Evolutionary conservation across 495 filamentous ascomycete species (phyloP), one percentile per base, ranked within the genome.

Genomic region (Tuber borchii): DNA sequence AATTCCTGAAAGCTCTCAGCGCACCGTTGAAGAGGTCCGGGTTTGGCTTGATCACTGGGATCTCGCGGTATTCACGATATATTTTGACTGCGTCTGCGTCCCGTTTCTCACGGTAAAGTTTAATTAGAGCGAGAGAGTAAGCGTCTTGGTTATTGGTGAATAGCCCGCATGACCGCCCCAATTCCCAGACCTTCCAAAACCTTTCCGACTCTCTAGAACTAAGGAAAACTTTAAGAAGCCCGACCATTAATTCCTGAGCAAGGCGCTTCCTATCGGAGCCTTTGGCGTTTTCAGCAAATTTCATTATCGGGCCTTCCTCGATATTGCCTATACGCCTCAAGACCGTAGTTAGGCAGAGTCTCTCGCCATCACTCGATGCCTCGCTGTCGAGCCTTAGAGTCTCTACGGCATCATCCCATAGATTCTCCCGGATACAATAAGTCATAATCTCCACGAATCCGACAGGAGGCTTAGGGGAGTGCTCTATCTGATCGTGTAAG

Each of bases 1-100:
- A 44, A 22, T 80, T 75, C 73, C 85, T 84, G 74, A 86, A 84
- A 74, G 83, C 82, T n/a, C 85, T 77, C 74, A 89, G 84, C 14
- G 86, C 80, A 26, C 77, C 75, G 44, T 86, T 80, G 10, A 90
- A 80, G 44, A 85, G 73, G 5, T 42, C 68, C 22, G 79, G 74
- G 51, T 80, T 81, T 17, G 84, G 83, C 37, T 77, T 77, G 51
- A 81, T 76, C 20, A 69, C 72, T 17, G 75, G 75, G 34, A 78
- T 74, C 17, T 71, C 74, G 65, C 83, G 78, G 74, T 84, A 85
- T 56, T 76, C 79, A 34, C 75, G 80, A 44, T 81, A 82, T 44
- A 73, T 44, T 34, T 65, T 65, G 26, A 34, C 26, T 12, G 56
- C 56, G 26, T 65, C 56, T 31, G 56, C 56, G 14, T 65, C 26